Conservation (phyloP, 352 stramenopile genomes). For the Phytophthora capsici region DNA sequence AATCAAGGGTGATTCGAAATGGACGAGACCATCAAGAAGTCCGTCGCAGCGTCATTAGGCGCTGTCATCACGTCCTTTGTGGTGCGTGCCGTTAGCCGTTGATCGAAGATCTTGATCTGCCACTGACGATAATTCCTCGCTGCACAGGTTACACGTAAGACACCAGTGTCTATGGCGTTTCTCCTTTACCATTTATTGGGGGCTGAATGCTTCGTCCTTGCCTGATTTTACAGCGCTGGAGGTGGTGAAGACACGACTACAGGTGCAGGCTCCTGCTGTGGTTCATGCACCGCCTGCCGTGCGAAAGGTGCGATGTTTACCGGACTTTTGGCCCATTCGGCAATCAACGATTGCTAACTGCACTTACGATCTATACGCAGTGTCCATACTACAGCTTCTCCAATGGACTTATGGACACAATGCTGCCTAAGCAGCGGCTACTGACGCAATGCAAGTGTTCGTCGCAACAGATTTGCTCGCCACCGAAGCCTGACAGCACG, state of each 20-base stretch:
- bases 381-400: constrained; percentile 81
- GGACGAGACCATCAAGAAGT: constrained; percentile 78
- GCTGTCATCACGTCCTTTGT: constrained; percentile 74
- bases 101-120: neutral
- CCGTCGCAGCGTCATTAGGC: constrained; percentile 62
- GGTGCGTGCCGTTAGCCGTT: constrained; percentile 38
- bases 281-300: constrained; percentile 52
- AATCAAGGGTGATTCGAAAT: constrained; percentile 30
- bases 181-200: constrained; percentile 2
- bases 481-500: constrained; percentile 51
- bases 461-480: constrained; percentile 48
- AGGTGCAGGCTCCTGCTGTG: constrained; percentile 73
- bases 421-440: constrained; percentile 70
- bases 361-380: constrained; percentile 17
- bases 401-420: constrained; percentile 84
- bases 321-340: constrained; percentile 2
- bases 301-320: constrained; percentile 45
- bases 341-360: constrained; percentile 12
- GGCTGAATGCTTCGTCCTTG: neutral
- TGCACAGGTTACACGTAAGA: constrained; percentile 72
- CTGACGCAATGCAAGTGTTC: constrained; percentile 64
- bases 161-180: too few relatives aligned
- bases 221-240: constrained; percentile 59
- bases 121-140: neutral
- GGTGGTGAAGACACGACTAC: constrained; percentile 86